Evolutionary conservation across 1,284 basidiomycete genomes (phyloP).

Genomic region (Moniliophthora roreri): DNA sequence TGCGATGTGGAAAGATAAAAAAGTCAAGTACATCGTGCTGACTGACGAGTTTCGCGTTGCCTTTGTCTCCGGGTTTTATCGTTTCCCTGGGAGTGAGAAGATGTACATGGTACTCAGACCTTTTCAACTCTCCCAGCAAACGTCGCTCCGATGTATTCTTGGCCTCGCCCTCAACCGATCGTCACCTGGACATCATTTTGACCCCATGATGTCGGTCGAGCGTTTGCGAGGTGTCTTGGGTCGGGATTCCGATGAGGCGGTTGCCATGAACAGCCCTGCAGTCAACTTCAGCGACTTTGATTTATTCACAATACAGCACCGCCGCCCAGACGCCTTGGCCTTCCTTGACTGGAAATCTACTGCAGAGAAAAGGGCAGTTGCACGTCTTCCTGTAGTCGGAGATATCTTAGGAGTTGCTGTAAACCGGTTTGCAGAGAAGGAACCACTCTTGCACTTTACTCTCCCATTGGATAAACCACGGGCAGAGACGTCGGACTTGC

Average conservation of each 20-base stretch:
- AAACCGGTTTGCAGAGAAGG: background rate
- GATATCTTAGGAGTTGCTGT: background rate
- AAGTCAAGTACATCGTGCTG: background rate
- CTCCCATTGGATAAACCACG: background rate
- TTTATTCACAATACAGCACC: constrained; percentile 11
- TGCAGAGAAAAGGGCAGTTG: too few species aligned
- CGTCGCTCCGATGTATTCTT: too few species aligned
- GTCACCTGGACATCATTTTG: too few species aligned
- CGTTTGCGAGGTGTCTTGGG: too few species aligned
- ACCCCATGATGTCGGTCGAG: background rate
- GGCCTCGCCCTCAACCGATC: too few species aligned
- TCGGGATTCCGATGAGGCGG: too few species aligned
- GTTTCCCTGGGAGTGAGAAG: background rate
- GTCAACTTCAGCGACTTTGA: constrained; percentile 12
- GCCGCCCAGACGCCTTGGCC: background rate
- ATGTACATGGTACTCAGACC: background rate
- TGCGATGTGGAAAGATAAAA: background rate
- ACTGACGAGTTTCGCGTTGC: background rate
- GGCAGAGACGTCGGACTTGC: background rate
- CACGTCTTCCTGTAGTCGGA: background rate
- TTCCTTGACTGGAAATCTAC: constrained; percentile 12
- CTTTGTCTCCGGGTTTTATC: background rate
- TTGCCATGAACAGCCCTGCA: background rate
- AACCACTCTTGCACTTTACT: background rate
- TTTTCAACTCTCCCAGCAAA: background rate